These are phyloP conservation scores for Cladosporium sp. DNA, from an alignment of 2,329 filamentous ascomycete species.

Conservation along the genomic window DNA sequence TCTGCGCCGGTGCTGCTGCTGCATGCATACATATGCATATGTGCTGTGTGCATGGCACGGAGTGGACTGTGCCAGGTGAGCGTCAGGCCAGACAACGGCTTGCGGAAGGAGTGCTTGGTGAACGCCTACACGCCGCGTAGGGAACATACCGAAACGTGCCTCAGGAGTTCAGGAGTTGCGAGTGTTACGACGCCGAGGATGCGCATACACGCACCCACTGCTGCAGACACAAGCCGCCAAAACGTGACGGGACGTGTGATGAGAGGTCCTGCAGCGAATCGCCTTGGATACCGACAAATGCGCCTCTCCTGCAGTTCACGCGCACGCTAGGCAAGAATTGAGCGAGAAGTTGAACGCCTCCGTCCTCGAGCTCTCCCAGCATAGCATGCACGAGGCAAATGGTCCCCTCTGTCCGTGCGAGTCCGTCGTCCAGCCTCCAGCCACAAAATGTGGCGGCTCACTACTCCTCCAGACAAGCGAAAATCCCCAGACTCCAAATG, in stretches of 20 bases:
- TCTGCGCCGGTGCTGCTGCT: not conserved
- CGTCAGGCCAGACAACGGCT: constrained; percentile 4
- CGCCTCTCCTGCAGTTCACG: constrained; percentile 6
- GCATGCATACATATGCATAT: constrained; percentile 7
- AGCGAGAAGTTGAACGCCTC: not conserved
- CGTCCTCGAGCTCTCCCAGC: not conserved
- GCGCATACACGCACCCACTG: not conserved
- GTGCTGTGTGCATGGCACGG: constrained; percentile 9
- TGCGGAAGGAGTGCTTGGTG: constrained; percentile 2
- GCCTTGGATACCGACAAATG: constrained; percentile 6
- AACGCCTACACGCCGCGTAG: not conserved
- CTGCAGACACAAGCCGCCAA: not conserved
- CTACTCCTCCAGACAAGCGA: not conserved
- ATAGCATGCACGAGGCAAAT: not conserved
- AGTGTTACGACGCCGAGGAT: not conserved
- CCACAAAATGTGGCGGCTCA: constrained; percentile 4
- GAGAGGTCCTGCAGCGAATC: not conserved
- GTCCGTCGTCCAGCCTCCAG: not conserved
- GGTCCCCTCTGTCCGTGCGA: not conserved
- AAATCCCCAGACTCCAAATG: not conserved
- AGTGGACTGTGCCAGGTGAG: constrained; percentile 5
- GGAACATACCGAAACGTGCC: constrained; percentile 7
- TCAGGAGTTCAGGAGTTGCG: constrained; percentile 5
- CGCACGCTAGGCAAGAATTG: constrained; percentile 1
- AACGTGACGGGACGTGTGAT: not conserved